Evolutionary conservation across 2,329 filamentous ascomycete genomes (phyloP).

Genomic region (Hymenoscyphus albidus): DNA sequence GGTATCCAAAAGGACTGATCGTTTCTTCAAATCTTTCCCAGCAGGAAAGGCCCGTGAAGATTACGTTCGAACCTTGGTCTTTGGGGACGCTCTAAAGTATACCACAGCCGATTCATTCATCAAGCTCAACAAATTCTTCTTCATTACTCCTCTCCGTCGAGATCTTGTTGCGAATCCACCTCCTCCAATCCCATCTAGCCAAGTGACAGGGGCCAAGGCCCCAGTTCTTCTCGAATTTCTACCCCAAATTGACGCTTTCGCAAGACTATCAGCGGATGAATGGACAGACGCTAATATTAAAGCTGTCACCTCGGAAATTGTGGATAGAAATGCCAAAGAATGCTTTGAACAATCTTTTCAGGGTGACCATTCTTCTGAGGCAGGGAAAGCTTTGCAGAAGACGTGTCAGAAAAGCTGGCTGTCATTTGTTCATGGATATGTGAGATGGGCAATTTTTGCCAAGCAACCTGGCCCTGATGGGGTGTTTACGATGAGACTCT

Average conservation of each 20-base stretch:
- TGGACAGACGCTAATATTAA: slow-evolving; percentile 2
- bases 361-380: not conserved
- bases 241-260: not conserved
- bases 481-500: slow-evolving; percentile 49
- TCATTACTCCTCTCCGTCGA: slow-evolving; percentile 37
- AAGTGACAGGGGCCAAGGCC: not conserved
- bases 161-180: not conserved
- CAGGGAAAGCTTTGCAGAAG: not conserved
- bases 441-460: slow-evolving; percentile 53
- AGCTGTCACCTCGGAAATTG: not conserved
- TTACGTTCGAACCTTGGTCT: slow-evolving; percentile 49
- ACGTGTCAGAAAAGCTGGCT: slow-evolving; percentile 34
- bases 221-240: not conserved
- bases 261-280: not conserved
- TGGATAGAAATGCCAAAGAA: not conserved
- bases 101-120: slow-evolving; percentile 53
- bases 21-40: slow-evolving; percentile 29
- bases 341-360: not conserved
- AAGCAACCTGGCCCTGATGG: slow-evolving; percentile 51
- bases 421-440: slow-evolving; percentile 49
- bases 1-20: not conserved
- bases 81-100: slow-evolving; percentile 54
- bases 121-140: slow-evolving; percentile 55
- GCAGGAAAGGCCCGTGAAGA: slow-evolving; percentile 36
- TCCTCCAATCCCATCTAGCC: not conserved